Conservation (phyloP, 352 stramenopile species). For the Phytophthora cactorum region DNA sequence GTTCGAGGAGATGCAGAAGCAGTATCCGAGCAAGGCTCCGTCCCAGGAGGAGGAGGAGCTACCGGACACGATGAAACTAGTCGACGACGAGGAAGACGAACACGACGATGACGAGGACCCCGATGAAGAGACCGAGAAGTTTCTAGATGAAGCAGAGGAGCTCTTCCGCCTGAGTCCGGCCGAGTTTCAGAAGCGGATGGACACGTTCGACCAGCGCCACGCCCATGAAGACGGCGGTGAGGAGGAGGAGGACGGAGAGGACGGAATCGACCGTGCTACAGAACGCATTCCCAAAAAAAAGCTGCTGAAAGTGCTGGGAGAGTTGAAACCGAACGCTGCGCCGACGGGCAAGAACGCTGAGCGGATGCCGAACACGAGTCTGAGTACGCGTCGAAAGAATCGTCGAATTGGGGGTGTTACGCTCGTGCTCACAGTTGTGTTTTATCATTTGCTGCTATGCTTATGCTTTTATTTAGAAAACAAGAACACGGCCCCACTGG, state of each 20-base stretch:
- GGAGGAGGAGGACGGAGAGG: conserved; percentile 40
- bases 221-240: conserved; percentile 36
- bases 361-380: conserved; percentile 47
- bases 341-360: conserved; percentile 53
- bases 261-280: conserved; percentile 66
- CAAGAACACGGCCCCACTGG: conserved; percentile 69
- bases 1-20: conserved; percentile 54
- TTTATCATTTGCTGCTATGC: neutral
- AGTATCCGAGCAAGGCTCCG: conserved; percentile 33
- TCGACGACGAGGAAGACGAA: conserved; percentile 41
- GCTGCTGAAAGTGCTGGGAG: conserved; percentile 71
- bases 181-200: conserved; percentile 73
- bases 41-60: conserved; percentile 32
- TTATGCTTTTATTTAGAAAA: conserved; percentile 46
- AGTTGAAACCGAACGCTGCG: conserved; percentile 52
- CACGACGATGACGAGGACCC: conserved; percentile 45
- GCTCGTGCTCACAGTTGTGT: conserved; percentile 4
- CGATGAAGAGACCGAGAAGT: conserved; percentile 69
- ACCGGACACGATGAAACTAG: conserved; percentile 36
- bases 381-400: conserved; percentile 40
- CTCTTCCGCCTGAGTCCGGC: conserved; percentile 63
- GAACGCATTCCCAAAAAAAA: conserved; percentile 78
- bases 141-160: conserved; percentile 76
- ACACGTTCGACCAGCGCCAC: conserved; percentile 51
- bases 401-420: neutral